Percentiles rank a stretch among this genome's conserved stretches.
Conservation (phyloP, 1,139 yeast genomes). For the Sugiyamaella grinbergsii region DNA sequence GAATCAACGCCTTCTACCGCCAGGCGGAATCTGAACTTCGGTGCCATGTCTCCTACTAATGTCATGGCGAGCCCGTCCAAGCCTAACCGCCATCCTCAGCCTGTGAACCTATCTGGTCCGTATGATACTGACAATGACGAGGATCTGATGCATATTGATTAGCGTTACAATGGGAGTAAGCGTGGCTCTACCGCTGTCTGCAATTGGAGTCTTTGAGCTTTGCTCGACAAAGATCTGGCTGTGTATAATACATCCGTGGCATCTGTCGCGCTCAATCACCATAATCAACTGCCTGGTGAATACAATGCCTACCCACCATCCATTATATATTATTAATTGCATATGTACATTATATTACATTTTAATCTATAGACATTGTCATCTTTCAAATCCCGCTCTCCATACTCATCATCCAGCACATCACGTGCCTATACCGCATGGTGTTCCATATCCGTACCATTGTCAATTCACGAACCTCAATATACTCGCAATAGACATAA, state of each 20-base stretch:
- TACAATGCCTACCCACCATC: too few relatives aligned
- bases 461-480: too few relatives aligned
- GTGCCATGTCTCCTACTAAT: constrained; percentile 11
- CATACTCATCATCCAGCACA: neutral
- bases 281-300: too few relatives aligned
- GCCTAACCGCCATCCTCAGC: neutral
- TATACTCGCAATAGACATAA: too few relatives aligned
- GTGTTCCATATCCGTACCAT: too few relatives aligned
- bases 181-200: too few relatives aligned
- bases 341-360: too few relatives aligned
- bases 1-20: constrained; percentile 14
- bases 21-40: constrained; percentile 11
- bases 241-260: neutral
- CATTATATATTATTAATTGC: too few relatives aligned
- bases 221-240: neutral
- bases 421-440: neutral
- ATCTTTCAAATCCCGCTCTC: neutral
- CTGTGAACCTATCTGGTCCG: neutral
- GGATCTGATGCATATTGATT: constrained; percentile 11
- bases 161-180: neutral
- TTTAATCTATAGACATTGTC: neutral
- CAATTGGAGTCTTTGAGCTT: too few relatives aligned
- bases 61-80: constrained; percentile 16
- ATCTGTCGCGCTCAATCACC: too few relatives aligned
- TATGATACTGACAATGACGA: constrained; percentile 19